Conservation (phyloP, 2,329 filamentous ascomycete species). For the Verticillium dahliae region DNA sequence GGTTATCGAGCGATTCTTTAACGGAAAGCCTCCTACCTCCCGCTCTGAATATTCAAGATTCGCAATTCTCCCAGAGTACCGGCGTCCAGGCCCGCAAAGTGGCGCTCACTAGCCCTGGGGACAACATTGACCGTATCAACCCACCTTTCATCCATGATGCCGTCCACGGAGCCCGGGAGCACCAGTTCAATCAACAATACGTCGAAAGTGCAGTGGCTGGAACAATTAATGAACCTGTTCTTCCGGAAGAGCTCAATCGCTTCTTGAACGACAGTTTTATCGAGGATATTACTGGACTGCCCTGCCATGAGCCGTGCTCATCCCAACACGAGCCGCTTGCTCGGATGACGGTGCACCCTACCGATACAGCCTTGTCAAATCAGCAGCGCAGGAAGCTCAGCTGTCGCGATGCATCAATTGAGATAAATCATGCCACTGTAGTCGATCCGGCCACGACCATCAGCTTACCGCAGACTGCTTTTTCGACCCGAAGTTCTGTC, state of each 20-base stretch:
- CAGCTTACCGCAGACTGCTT: slow-evolving; percentile 22
- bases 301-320: slow-evolving; percentile 3
- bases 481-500: slow-evolving; percentile 15
- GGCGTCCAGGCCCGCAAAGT: too few relatives aligned
- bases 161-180: not conserved
- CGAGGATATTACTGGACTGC: slow-evolving; percentile 5
- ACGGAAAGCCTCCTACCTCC: not conserved
- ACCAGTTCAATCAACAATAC: not conserved
- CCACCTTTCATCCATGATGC: not conserved
- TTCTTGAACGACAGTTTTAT: slow-evolving; percentile 2
- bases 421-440: slow-evolving; percentile 13
- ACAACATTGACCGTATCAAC: not conserved
- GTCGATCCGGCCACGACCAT: slow-evolving; percentile 27
- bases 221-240: not conserved
- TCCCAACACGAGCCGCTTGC: not conserved
- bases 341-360: not conserved
- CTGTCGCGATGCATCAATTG: slow-evolving; percentile 14
- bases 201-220: not conserved
- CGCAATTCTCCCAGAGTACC: too few relatives aligned
- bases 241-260: not conserved
- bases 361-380: not conserved
- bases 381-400: not conserved
- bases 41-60: not conserved
- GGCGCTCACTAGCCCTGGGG: too few relatives aligned
- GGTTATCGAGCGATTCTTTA: not conserved